Evolutionary conservation across 805 yeast species (phyloP).

Genomic region (Wickerhamiella dianesei): DNA sequence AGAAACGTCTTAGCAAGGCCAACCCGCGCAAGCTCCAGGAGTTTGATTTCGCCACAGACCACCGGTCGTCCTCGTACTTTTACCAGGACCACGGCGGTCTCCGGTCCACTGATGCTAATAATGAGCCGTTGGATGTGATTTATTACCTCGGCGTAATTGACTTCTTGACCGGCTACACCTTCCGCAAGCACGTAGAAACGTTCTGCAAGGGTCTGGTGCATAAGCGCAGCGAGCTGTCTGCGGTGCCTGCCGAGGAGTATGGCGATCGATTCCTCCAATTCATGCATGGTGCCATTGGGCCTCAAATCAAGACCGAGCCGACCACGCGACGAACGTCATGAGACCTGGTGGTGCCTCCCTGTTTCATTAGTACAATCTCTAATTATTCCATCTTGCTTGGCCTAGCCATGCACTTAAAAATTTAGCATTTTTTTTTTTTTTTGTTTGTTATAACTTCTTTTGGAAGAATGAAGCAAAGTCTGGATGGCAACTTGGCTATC

Average conservation of each 20-base stretch:
- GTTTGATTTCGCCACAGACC: slow-evolving; percentile 22
- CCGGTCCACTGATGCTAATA: slow-evolving; percentile 49
- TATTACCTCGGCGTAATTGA: slow-evolving; percentile 92
- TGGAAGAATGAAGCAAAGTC: too few species aligned
- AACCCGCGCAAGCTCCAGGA: slow-evolving; percentile 25
- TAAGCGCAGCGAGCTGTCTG: slow-evolving; percentile 58
- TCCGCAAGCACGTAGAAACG: slow-evolving; percentile 69
- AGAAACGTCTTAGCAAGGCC: slow-evolving; percentile 23
- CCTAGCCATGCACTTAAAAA: background rate
- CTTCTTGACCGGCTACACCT: slow-evolving; percentile 53
- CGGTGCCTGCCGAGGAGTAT: slow-evolving; percentile 82
- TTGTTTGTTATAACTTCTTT: background rate
- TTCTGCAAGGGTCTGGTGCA: slow-evolving; percentile 66
- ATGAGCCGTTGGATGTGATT: slow-evolving; percentile 49
- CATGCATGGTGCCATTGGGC: slow-evolving; percentile 28
- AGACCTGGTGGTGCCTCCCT: background rate
- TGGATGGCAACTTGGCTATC: too few species aligned
- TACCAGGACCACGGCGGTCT: slow-evolving; percentile 80
- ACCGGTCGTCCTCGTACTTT: slow-evolving; percentile 36
- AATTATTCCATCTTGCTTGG: background rate
- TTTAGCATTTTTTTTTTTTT: background rate
- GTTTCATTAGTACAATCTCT: background rate
- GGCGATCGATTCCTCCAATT: slow-evolving; percentile 75
- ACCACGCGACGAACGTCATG: background rate
- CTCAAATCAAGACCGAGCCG: slow-evolving; percentile 9